Conservation (phyloP, 176 grass and related monocot genomes). For the Aegilops bicornis region DNA sequence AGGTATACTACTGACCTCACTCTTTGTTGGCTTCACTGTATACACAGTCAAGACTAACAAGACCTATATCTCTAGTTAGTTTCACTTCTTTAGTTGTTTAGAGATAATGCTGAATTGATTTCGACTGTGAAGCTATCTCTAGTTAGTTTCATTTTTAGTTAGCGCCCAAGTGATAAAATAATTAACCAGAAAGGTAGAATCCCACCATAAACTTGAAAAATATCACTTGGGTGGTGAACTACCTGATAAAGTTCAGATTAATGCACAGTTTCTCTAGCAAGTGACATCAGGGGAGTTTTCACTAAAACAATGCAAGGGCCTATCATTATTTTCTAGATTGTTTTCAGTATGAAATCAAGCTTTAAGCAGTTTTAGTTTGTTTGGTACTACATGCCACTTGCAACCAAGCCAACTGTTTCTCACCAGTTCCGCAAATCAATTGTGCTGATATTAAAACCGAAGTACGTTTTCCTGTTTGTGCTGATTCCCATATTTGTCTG, state of each 20-base stretch:
- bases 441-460: neutral
- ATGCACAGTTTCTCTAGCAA: neutral
- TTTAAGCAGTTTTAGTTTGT: neutral
- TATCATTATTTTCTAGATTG: neutral
- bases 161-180: too few relatives aligned
- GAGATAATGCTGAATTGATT: neutral
- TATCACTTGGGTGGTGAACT: neutral
- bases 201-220: neutral
- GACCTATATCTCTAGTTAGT: neutral
- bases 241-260: neutral
- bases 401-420: neutral
- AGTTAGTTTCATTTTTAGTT: neutral
- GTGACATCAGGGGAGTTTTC: neutral
- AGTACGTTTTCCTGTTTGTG: neutral
- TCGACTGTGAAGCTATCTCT: neutral
- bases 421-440: neutral
- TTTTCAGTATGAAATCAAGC: neutral
- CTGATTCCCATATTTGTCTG: neutral
- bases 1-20: slow-evolving; percentile 42
- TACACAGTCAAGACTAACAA: neutral
- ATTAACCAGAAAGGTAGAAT: neutral
- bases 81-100: neutral
- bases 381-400: neutral
- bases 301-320: neutral
- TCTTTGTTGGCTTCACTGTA: neutral